A percentile compares a stretch with the other conserved stretches of the same genome.
phyloP scores from a whole-genome alignment of 768 basidiomycete species.

The Naganishia vishniacii region DNA sequence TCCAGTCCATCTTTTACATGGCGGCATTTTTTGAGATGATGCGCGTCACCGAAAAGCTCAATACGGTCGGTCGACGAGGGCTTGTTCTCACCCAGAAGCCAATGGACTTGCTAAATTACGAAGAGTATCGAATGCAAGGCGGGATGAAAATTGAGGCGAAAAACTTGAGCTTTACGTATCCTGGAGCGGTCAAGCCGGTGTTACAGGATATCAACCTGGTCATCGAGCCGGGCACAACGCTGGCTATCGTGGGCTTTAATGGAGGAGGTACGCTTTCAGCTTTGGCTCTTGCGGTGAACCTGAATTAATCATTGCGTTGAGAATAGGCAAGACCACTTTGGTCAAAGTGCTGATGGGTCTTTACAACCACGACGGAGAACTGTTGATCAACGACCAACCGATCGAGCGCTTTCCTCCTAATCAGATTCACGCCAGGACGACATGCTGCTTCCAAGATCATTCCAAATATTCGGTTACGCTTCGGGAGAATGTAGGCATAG shows the following conservation, averaged over 20 bases:
- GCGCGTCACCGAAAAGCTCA: constrained; percentile 50
- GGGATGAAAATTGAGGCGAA: constrained; percentile 69
- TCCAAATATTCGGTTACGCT: constrained; percentile 71
- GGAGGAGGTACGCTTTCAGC: constrained; percentile 63
- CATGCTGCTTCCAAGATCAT: constrained; percentile 82
- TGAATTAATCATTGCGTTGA: background rate
- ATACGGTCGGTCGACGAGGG: constrained; percentile 16
- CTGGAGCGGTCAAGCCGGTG: constrained; percentile 64
- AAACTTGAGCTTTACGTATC: constrained; percentile 70
- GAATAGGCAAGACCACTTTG: constrained; percentile 75
- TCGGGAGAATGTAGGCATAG: constrained; percentile 79
- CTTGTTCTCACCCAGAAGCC: constrained; percentile 59
- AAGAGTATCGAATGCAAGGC: constrained; percentile 31
- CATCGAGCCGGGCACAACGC: constrained; percentile 67
- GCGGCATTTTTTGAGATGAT: constrained; percentile 76
- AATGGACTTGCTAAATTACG: constrained; percentile 42
- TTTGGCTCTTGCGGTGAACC: background rate
- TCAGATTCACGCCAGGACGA: constrained; percentile 68
- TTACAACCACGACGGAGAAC: constrained; percentile 60
- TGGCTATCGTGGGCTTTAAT: constrained; percentile 85
- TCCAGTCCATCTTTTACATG: constrained; percentile 79
- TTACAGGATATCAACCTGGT: constrained; percentile 65
- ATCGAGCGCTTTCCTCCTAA: constrained; percentile 61
- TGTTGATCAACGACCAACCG: constrained; percentile 66
- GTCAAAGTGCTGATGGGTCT: constrained; percentile 75